Base-by-base conservation (phyloP, 192 early-diverging fungal genomes). In the Pilobolus umbonatus region DNA sequence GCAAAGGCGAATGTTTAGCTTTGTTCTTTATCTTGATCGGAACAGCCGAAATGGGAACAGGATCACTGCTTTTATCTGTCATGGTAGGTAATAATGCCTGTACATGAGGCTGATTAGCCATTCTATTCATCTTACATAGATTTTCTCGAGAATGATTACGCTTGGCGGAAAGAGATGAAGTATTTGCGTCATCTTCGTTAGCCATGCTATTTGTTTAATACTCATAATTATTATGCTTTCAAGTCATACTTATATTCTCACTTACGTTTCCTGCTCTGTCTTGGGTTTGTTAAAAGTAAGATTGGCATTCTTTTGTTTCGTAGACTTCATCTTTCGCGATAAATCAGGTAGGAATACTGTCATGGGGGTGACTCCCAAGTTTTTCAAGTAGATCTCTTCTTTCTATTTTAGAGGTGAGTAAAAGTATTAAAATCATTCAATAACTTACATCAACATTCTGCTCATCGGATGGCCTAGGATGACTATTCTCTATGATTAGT, bases 311-410 rank as follows among this genome's bases (percentile, higher is more conserved):
- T 42, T 42, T 15, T 1, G 19, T n/a, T 51, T 61, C 48, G n/a
- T 61, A 2, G 43, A 17, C 38, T 19, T 38, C 9, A 45, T 35
- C 28, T 69, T 40, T 43, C 53, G 49, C 21, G 61, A 69, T 7
- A 69, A 17, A 14, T 69, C 57, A 9, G 49, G 61, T 21, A 93
- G 46, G 58, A 92, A 92, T 0, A 85, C 81, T 0, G 86, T 92
- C 42, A 81, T 74, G 7, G 85, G 84, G 0, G 81, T 87, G 21
- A 86, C 71, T 5, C 80, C 80, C n/a, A 89, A 57, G 32, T 85
- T 75, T 54, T 82, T 76, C 7, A 86, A 50, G 32, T 70, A 62
- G 4, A 82, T 64, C 24, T 61, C 58, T 5, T 70, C 78, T 48
- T 75, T 69, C 71, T 76, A 65, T 24, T 12, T 35, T 35, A 6